phyloP scores from a whole-genome alignment of 768 basidiomycete species.

The Xerocomus potaroensis region DNA sequence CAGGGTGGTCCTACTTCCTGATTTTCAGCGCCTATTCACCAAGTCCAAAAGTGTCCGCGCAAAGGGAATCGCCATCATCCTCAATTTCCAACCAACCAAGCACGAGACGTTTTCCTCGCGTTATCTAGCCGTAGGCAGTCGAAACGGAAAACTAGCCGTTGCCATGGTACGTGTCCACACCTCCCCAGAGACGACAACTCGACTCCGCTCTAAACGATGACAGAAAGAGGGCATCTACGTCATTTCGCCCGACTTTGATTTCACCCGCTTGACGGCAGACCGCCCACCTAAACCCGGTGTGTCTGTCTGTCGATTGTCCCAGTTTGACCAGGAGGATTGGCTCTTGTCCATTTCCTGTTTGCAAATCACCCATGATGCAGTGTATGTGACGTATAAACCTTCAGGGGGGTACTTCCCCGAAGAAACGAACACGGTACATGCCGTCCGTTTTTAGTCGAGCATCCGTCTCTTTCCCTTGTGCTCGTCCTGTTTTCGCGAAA shows the following conservation, averaged over 20 bases:
- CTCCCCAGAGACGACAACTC: too few relatives aligned
- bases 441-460: too few relatives aligned
- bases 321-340: conserved; percentile 13
- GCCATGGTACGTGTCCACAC: conserved; percentile 39
- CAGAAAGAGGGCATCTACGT: conserved; percentile 23
- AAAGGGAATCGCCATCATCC: conserved; percentile 27
- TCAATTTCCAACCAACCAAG: conserved; percentile 22
- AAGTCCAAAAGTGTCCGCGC: conserved; percentile 34
- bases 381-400: conserved; percentile 49
- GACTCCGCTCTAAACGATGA: not conserved
- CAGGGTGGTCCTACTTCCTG: conserved; percentile 25
- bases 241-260: conserved; percentile 23
- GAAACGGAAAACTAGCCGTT: conserved; percentile 38
- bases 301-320: conserved; percentile 16
- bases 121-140: conserved; percentile 46
- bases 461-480: too few relatives aligned
- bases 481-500: too few relatives aligned
- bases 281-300: conserved; percentile 32
- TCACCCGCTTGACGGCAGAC: conserved; percentile 20
- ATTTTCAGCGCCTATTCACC: conserved; percentile 25
- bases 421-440: too few relatives aligned
- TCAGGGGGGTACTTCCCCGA: too few relatives aligned
- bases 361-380: conserved; percentile 50
- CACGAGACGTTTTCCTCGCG: conserved; percentile 27
- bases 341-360: conserved; percentile 45